Conservation (phyloP, 108 stramenopile genomes). For the Chaetoceros tenuissimus region DNA sequence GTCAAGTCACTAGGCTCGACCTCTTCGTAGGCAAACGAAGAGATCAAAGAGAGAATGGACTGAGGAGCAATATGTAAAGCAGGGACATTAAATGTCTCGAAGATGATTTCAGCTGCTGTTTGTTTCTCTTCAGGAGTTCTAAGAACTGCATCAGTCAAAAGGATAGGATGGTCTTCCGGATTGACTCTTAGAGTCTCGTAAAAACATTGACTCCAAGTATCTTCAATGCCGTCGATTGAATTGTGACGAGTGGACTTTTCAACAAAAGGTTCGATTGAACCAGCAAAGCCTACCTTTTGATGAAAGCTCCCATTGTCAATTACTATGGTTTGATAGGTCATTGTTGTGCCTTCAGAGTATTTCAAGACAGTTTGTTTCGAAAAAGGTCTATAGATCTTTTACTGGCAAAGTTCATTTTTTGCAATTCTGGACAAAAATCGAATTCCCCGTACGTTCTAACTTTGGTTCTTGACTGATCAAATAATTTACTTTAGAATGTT, state of each 20-base stretch:
- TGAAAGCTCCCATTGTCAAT: neutral
- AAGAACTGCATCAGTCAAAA: slow-evolving; percentile 66
- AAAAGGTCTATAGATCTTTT: too few relatives aligned
- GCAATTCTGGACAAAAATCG: too few relatives aligned
- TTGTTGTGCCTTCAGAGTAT: too few relatives aligned
- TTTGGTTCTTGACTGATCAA: too few relatives aligned
- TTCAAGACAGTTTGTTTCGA: too few relatives aligned
- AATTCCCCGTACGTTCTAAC: too few relatives aligned
- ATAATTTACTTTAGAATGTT: too few relatives aligned
- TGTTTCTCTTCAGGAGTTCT: slow-evolving; percentile 71
- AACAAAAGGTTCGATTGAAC: neutral
- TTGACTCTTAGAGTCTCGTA: slow-evolving; percentile 61
- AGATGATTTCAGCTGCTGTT: slow-evolving; percentile 74
- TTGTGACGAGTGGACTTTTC: too few relatives aligned
- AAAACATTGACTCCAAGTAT: slow-evolving; percentile 56
- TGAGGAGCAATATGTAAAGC: slow-evolving; percentile 69
- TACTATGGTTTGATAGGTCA: neutral
- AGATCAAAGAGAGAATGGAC: slow-evolving; percentile 59
- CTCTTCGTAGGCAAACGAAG: slow-evolving; percentile 40
- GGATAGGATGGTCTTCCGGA: slow-evolving; percentile 61
- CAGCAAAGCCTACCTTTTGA: slow-evolving; percentile 2
- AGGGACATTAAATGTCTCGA: slow-evolving; percentile 72
- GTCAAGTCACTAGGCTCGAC: slow-evolving; percentile 43
- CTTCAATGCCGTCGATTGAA: neutral
- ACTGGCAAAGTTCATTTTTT: too few relatives aligned